A percentile compares a stretch with the other conserved stretches of the same genome.
These are phyloP conservation scores for Arthrobotrys sinensis DNA, from an alignment of 2,329 filamentous ascomycete genomes.

Conservation along the genomic window DNA sequence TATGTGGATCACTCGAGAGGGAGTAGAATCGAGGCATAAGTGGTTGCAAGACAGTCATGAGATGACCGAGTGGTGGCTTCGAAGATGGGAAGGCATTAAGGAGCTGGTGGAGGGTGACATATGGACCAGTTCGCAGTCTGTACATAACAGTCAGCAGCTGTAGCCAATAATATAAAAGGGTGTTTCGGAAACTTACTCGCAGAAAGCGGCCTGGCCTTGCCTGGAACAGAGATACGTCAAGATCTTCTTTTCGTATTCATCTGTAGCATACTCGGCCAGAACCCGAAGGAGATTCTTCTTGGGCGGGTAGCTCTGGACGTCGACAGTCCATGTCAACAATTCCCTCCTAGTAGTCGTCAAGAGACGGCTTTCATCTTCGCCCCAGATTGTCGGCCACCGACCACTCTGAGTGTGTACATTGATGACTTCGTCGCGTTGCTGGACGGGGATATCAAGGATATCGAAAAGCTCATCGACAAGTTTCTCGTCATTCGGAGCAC, in stretches of 20 bases:
- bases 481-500: slow-evolving; percentile 84
- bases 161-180: slow-evolving; percentile 48
- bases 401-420: slow-evolving; percentile 83
- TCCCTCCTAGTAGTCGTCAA: slow-evolving; percentile 91
- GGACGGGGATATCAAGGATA: slow-evolving; percentile 83
- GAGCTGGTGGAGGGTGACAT: slow-evolving; percentile 87
- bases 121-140: slow-evolving; percentile 82
- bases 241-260: slow-evolving; percentile 88
- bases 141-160: slow-evolving; percentile 31
- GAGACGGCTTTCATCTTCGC: slow-evolving; percentile 86
- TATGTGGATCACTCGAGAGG: slow-evolving; percentile 93
- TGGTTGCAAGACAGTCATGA: slow-evolving; percentile 85
- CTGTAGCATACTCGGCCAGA: slow-evolving; percentile 85
- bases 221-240: slow-evolving; percentile 87
- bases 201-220: slow-evolving; percentile 92
- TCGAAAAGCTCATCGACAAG: slow-evolving; percentile 89
- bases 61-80: slow-evolving; percentile 85
- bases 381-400: slow-evolving; percentile 98
- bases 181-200: slow-evolving; percentile 73
- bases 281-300: slow-evolving; percentile 89
- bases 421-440: slow-evolving; percentile 86
- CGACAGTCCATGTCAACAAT: slow-evolving; percentile 94
- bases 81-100: slow-evolving; percentile 92
- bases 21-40: slow-evolving; percentile 99
- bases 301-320: slow-evolving; percentile 92